Base-by-base conservation (phyloP, 1,284 basidiomycete genomes). In the Termitomyces sp. region DNA sequence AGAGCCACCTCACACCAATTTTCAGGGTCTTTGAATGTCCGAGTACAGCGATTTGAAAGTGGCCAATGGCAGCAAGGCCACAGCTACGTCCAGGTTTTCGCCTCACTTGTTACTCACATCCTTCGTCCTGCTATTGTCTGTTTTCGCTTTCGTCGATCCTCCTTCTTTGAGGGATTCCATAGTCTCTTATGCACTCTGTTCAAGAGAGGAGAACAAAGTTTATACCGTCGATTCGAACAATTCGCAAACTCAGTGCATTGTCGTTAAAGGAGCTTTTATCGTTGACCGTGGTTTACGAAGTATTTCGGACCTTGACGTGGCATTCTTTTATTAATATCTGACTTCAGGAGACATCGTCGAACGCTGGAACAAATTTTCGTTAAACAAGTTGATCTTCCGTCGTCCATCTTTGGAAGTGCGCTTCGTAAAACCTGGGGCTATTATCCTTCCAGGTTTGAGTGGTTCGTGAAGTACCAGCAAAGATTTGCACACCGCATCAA, bases 361-460 rank as follows among this genome's bases (percentile, higher is more conserved):
- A 40, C 72, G 68, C 18, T 80, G 79, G 79, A 55, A 57, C 52
- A 54, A 9, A 31, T 42, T 49, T 31, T 56, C 53, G 14, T 49
- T 62, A 11, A 9, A 31, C n/a, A 57, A 33, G 28, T 19, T 59
- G 14, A 54, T 60, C 21, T 54, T 39, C 10, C 59, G 57, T 59
- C 44, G 55, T 30, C 49, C 57, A 13, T 54, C 50, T 19, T 60
- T 78, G 31, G 60, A 66, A 35, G 66, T 86, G 48, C 79, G 72
- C 45, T 81, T 75, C 65, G 73, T 83, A 54, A 68, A 73, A 49
- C 62, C 72, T 37, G 78, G 76, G 21, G 75, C 84, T 38, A 77
- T 85, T 49, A 68, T 87, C 30, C 75, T 88, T 24, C 86, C 86
- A 18, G 86, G 86, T 1, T 63, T 88, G 53, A 85, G 76, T 62